Percentiles rank a stretch among this genome's conserved stretches.
These are phyloP conservation scores for Erysimum cheiri DNA, from an alignment of 441 rosid species.

Conservation along the genomic window DNA sequence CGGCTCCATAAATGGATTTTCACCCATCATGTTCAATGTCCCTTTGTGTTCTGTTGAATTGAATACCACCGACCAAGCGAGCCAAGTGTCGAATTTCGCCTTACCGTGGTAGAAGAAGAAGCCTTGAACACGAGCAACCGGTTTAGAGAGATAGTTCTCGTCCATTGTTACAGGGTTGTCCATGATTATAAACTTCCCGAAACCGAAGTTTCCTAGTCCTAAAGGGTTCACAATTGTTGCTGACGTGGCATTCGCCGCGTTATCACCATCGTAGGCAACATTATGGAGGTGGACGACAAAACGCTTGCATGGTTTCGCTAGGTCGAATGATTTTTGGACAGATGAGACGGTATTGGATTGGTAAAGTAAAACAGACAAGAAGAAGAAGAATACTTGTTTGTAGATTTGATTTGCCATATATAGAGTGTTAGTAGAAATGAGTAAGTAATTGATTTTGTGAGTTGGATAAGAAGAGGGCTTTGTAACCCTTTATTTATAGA, in stretches of 20 bases:
- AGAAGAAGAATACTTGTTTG: slow-evolving; percentile 6
- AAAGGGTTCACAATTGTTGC: slow-evolving; percentile 67
- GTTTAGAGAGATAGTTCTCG: slow-evolving; percentile 58
- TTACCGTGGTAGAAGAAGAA: slow-evolving; percentile 62
- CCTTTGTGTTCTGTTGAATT: slow-evolving; percentile 64
- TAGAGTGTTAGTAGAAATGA: neutral
- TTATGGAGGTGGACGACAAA: slow-evolving; percentile 63
- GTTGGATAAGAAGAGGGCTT: neutral
- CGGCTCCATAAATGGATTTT: slow-evolving; percentile 66
- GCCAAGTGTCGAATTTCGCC: slow-evolving; percentile 59
- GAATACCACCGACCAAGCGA: slow-evolving; percentile 58
- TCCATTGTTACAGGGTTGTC: slow-evolving; percentile 74
- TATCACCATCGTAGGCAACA: slow-evolving; percentile 61
- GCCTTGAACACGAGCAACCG: slow-evolving; percentile 77
- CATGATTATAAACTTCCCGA: slow-evolving; percentile 59
- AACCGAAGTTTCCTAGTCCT: slow-evolving; percentile 55
- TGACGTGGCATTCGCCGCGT: slow-evolving; percentile 64
- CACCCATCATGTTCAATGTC: slow-evolving; percentile 61
- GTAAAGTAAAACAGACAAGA: slow-evolving; percentile 12
- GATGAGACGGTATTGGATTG: slow-evolving; percentile 8
- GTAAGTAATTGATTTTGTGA: neutral
- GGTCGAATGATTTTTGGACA: neutral
- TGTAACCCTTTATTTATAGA: neutral
- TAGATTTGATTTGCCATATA: slow-evolving; percentile 7
- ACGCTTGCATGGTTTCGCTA: slow-evolving; percentile 54